phyloP scores from a whole-genome alignment of 2,329 filamentous ascomycete species.

The Colletotrichum destructivum region DNA sequence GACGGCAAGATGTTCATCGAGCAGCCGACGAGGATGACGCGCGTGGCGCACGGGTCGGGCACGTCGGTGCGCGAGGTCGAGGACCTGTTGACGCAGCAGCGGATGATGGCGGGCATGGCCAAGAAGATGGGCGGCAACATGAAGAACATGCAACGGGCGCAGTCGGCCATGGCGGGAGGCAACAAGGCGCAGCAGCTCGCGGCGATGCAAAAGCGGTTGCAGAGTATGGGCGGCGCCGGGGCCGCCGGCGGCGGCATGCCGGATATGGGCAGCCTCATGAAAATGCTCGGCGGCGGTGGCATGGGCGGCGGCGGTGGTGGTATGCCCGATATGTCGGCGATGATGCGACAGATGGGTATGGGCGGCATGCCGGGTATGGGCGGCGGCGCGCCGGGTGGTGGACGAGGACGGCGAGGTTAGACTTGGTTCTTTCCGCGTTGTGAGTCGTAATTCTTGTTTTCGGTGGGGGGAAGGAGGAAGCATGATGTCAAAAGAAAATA shows the following conservation, averaged over 20 bases:
- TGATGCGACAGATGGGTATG: constrained; percentile 82
- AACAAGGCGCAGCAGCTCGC: constrained; percentile 96
- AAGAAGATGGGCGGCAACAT: constrained; percentile 99
- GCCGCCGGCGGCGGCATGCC: constrained; percentile 69
- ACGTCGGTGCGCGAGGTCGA: constrained; percentile 95
- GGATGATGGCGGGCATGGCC: constrained; percentile 99
- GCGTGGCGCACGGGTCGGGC: constrained; percentile 90
- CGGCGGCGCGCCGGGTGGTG: constrained; percentile 44
- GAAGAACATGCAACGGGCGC: constrained; percentile 96
- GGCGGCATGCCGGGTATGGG: constrained; percentile 63
- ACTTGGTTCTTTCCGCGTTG: not conserved
- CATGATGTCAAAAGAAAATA: constrained; percentile 12
- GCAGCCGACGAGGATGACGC: constrained; percentile 92
- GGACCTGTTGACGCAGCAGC: constrained; percentile 96
- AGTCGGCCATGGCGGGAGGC: constrained; percentile 89
- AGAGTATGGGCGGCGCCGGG: constrained; percentile 87
- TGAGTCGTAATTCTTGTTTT: not conserved
- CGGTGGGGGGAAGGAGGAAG: not conserved
- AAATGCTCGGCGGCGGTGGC: constrained; percentile 86
- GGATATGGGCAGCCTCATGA: constrained; percentile 81
- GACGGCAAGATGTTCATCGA: constrained; percentile 96
- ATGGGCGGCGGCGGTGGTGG: constrained; percentile 73
- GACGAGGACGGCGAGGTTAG: constrained; percentile 37
- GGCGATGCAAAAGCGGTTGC: constrained; percentile 96
- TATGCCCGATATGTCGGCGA: constrained; percentile 67